Evolutionary conservation across 345 rosid species (phyloP), one percentile per base, ranked within the genome.

Genomic region (Rhodomyrtus tomentosa): DNA sequence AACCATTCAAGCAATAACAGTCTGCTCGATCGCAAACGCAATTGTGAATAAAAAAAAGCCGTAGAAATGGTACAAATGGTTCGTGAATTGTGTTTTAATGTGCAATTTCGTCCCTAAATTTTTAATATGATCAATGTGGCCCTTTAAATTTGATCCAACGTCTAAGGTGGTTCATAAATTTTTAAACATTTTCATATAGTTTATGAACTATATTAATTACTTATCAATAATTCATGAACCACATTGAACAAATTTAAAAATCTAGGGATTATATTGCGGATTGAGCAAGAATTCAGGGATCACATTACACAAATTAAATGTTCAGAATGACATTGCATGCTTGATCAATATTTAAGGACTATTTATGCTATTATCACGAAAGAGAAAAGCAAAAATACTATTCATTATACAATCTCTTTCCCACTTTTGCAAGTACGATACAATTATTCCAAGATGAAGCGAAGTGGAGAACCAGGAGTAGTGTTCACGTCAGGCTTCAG

Each of bases 251-350:
- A 32, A 68, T 32, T 32, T 15, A 18, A 68, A 68, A 68, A 0
- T 32, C 3, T 68, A 68, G 5, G 18, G 12, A 32, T 0, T 0
- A 16, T 8, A 32, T 62, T 32, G 5, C 9, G 8, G 0, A 62
- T 32, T 16, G 3, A 5, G 5, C 16, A 10, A 59, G 29, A 27
- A 1, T 18, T 16, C 2, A 62, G 1, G 2, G 2, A 62, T 62
- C 0, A 29, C 1, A 32, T 62, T 29, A 27, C 4, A 29, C 3
- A 59, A 59, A 29, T 59, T 59, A 27, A 27, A 27, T 29, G 2
- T 29, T 27, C 7, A 29, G 5, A 2, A 62, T 32, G 22, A 4
- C 5, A 16, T 32, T 32, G 20, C 2, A 32, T 1, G 36, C 18
- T 32, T 0, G 0, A 68, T 9, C 10, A 32, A 32, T 4, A 10